These are phyloP conservation scores for Sporothrix euskadiensis DNA, from an alignment of 2,329 filamentous ascomycete genomes.

Conservation along the genomic window DNA sequence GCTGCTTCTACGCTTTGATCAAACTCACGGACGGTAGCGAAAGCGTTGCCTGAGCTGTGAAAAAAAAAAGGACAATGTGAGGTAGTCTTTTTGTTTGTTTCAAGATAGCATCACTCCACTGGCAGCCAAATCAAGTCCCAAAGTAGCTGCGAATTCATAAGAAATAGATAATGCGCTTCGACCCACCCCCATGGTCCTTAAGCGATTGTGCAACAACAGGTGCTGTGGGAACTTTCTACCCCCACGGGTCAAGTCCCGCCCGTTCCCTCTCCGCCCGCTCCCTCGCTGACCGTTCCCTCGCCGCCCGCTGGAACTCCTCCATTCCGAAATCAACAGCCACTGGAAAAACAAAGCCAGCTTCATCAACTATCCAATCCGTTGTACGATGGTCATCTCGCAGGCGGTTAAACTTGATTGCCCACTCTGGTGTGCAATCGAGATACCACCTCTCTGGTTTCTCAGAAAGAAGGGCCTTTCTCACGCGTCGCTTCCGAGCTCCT, in stretches of 20 bases:
- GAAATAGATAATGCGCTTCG: no score
- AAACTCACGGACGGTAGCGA: not conserved
- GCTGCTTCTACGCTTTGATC: not conserved
- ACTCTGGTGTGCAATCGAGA: not conserved
- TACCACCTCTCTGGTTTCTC: not conserved
- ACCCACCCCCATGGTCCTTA: not conserved
- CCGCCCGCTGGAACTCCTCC: not conserved
- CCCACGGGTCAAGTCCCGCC: not conserved
- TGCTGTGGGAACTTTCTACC: not conserved
- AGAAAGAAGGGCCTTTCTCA: not conserved
- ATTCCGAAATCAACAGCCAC: not conserved
- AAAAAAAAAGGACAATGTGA: not conserved
- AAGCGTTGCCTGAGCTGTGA: not conserved
- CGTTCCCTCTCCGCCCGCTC: no score
- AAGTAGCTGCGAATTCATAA: not conserved
- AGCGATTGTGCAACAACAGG: not conserved
- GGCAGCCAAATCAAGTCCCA: not conserved
- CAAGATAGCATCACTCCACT: not conserved
- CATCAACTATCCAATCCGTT: not conserved
- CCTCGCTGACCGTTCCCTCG: not conserved
- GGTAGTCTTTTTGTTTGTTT: not conserved
- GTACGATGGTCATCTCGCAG: not conserved
- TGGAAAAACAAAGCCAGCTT: slow-evolving; percentile 13
- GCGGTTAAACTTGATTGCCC: not conserved
- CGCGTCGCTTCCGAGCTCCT: not conserved